phyloP scores from a whole-genome alignment of 345 rosid genomes.

The Acer campestre region DNA sequence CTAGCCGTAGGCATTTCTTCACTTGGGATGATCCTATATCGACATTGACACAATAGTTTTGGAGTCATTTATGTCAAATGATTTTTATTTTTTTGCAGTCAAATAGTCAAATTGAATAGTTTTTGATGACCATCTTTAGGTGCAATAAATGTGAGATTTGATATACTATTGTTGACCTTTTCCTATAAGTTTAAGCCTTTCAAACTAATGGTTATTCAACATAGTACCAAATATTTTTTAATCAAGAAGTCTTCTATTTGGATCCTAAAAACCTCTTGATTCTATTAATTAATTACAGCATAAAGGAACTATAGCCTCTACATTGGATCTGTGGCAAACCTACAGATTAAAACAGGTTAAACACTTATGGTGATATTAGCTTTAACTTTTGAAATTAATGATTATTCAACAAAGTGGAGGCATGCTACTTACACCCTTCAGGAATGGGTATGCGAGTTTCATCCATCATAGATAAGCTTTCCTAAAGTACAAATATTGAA shows the following conservation, averaged over 20 bases:
- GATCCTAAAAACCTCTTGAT: not conserved
- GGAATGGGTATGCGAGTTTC: not conserved
- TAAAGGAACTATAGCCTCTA: not conserved
- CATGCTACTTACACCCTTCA: not conserved
- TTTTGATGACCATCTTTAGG: not conserved
- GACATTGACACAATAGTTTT: not conserved
- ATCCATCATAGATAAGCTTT: not conserved
- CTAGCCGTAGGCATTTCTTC: not conserved
- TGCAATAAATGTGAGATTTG: not conserved
- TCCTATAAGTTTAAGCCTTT: not conserved
- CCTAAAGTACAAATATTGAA: not conserved
- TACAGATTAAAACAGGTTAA: not conserved
- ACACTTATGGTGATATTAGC: not conserved
- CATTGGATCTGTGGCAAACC: not conserved
- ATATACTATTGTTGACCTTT: not conserved
- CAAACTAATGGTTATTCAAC: not conserved
- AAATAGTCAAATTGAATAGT: not conserved
- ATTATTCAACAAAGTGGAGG: not conserved
- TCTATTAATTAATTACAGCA: not conserved
- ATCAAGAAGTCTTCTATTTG: not conserved
- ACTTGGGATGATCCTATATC: not conserved
- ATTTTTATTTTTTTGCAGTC: not conserved
- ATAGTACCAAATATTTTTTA: not conserved
- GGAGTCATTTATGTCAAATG: not conserved
- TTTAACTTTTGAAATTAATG: not conserved